These are phyloP conservation scores for Verticillium nubilum DNA, from an alignment of 2,329 filamentous ascomycete genomes.

Conservation along the genomic window DNA sequence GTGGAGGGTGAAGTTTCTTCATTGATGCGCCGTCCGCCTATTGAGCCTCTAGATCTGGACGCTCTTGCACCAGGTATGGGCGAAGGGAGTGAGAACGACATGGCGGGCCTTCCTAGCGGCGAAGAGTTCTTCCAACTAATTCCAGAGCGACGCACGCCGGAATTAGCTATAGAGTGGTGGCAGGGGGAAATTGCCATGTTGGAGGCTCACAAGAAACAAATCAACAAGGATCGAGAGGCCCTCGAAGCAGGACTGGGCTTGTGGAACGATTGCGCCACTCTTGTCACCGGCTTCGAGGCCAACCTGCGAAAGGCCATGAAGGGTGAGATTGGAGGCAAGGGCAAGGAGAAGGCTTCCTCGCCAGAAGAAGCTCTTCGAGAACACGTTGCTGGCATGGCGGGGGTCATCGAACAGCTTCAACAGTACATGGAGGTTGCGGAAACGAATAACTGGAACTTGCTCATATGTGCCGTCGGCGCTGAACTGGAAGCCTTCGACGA, in stretches of 20 bases:
- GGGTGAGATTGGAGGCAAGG: conserved; percentile 18
- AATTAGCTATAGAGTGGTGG: conserved; percentile 70
- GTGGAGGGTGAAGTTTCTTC: conserved; percentile 57
- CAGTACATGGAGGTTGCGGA: conserved; percentile 50
- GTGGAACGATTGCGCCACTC: conserved; percentile 58
- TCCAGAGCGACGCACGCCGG: conserved; percentile 59
- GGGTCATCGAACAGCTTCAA: conserved; percentile 50
- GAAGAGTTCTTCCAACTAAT: conserved; percentile 55
- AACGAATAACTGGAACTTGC: conserved; percentile 62
- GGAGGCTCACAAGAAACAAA: conserved; percentile 46
- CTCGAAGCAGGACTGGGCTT: conserved; percentile 61
- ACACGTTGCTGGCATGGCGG: conserved; percentile 51
- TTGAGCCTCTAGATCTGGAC: conserved; percentile 46
- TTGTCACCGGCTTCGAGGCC: conserved; percentile 61
- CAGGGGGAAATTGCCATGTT: conserved; percentile 54
- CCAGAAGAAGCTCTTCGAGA: conserved; percentile 33
- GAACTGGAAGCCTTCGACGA: conserved; percentile 63
- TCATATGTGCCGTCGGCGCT: conserved; percentile 71
- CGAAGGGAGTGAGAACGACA: conserved; percentile 14
- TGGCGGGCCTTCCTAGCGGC: conserved; percentile 29
- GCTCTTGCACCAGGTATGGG: conserved; percentile 7
- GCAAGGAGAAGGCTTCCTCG: conserved; percentile 21
- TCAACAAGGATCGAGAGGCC: conserved; percentile 57
- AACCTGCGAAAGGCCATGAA: conserved; percentile 53
- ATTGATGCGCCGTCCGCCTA: conserved; percentile 53